These are phyloP conservation scores for Pleurotus citrinopileatus DNA, from an alignment of 768 basidiomycete genomes.

Conservation along the genomic window DNA sequence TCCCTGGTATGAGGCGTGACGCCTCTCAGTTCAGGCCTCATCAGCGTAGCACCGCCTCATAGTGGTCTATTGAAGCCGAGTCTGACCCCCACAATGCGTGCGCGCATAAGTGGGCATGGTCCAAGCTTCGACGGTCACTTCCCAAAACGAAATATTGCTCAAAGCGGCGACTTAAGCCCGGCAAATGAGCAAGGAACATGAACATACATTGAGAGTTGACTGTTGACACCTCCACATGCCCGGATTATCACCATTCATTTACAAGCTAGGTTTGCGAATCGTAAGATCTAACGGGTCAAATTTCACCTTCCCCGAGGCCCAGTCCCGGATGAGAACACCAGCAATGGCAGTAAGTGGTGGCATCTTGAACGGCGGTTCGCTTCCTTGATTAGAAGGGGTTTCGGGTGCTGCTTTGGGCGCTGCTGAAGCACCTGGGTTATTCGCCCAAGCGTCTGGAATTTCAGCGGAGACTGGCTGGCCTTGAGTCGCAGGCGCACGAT, in stretches of 20 bases:
- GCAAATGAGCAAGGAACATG: neutral
- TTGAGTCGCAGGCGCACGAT: constrained; percentile 12
- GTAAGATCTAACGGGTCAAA: constrained; percentile 23
- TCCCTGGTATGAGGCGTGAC: neutral
- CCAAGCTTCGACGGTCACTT: too few species aligned
- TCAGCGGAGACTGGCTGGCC: neutral
- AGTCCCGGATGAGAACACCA: constrained; percentile 80
- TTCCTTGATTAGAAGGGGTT: constrained; percentile 18
- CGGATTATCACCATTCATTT: neutral
- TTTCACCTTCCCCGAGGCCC: constrained; percentile 62
- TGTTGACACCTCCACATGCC: neutral
- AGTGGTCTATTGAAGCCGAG: neutral
- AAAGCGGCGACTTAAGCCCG: neutral
- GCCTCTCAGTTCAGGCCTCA: neutral
- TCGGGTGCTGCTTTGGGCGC: constrained; percentile 16
- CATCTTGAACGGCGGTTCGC: constrained; percentile 62
- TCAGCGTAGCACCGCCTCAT: too few species aligned
- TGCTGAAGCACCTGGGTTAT: constrained; percentile 13
- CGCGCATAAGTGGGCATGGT: too few species aligned
- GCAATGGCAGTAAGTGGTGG: constrained; percentile 79
- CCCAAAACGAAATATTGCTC: too few species aligned
- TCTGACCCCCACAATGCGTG: too few species aligned
- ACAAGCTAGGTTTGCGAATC: constrained; percentile 19
- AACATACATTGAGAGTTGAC: neutral
- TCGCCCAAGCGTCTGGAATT: neutral